Base-by-base conservation (phyloP, 352 stramenopile genomes). In the Globisporangium alternatum region DNA sequence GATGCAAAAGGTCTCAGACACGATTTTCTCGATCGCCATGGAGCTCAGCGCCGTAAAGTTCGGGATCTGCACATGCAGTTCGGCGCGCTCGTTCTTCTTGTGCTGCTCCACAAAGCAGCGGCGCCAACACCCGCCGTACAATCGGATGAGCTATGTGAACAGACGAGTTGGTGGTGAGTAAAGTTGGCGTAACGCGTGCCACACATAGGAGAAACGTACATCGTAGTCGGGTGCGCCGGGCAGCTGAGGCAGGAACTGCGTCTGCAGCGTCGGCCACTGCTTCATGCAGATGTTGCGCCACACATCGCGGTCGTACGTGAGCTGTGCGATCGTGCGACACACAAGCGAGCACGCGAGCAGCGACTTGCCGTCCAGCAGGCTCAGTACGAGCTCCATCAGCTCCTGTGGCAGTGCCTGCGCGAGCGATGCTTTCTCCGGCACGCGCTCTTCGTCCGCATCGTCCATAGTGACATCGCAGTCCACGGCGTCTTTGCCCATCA, bases 151-250 rank as follows among this genome's bases (percentile, higher is more conserved):
- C 84, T 37, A 48, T 1, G 22, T 48, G 25, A 48, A 48, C 43
- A 8, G 12, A 30, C 28, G 31, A 56, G 57, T 13, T 33, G 57
- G 9, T 33, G 22, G 33, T 66, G 2, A 62, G 43, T 41, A 5
- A 33, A 41, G 4, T 7, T 45, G 5, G 12, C 48, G 28, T 54
- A 13, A 48, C 48, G 10, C 48, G 35, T 28, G 19, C 25, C 22
- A 10, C 35, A 51, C 41, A 48, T 59, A 15, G 2, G 13, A 21
- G 48, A 31, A 60, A 71, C 78, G 61, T 78, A 89, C 83, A 68
- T 93, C 83, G 67, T 93, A 94, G 58, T 93, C 83, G 0, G 82
- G 81, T 0, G 86, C 83, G 10, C 82, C 86, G 0, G 86, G 86
- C 7, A 93, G 41, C 64, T 94, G 86, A 45, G 82, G 77, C 22